Evolutionary conservation across 1,284 basidiomycete genomes (phyloP).

Genomic region (Ustilago nuda): DNA sequence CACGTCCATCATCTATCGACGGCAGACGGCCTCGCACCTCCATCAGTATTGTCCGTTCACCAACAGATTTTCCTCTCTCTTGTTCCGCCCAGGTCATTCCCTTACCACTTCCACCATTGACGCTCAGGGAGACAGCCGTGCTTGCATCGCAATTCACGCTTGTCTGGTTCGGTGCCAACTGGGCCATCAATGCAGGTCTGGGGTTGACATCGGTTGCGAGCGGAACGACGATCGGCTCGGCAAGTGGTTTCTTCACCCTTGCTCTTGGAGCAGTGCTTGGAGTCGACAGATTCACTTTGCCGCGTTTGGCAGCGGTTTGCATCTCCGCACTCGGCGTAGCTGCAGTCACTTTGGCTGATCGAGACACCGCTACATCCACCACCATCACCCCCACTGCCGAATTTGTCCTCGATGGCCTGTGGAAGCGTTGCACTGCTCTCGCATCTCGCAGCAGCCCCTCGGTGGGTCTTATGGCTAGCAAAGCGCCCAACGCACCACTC

Average conservation of each 20-base stretch:
- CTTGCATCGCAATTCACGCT: slow-evolving; percentile 64
- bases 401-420: slow-evolving; percentile 20
- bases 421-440: slow-evolving; percentile 15
- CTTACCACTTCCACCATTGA: slow-evolving; percentile 55
- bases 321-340: slow-evolving; percentile 86
- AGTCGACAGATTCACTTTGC: slow-evolving; percentile 81
- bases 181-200: slow-evolving; percentile 64
- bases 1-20: slow-evolving; percentile 66
- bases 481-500: slow-evolving; percentile 51
- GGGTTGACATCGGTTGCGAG: slow-evolving; percentile 66
- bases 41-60: slow-evolving; percentile 38
- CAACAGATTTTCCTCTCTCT: slow-evolving; percentile 2
- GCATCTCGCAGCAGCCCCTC: background rate
- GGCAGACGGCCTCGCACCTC: slow-evolving; percentile 56
- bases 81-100: slow-evolving; percentile 3
- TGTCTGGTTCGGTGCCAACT: slow-evolving; percentile 68
- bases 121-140: slow-evolving; percentile 57
- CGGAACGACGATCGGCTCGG: slow-evolving; percentile 73
- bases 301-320: slow-evolving; percentile 83
- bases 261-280: slow-evolving; percentile 83
- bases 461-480: background rate
- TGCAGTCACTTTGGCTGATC: slow-evolving; percentile 76
- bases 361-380: slow-evolving; percentile 26
- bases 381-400: slow-evolving; percentile 4
- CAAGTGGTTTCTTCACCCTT: slow-evolving; percentile 90